phyloP scores from a whole-genome alignment of 305 asterid genomes.

The Fraxinus sp. region DNA sequence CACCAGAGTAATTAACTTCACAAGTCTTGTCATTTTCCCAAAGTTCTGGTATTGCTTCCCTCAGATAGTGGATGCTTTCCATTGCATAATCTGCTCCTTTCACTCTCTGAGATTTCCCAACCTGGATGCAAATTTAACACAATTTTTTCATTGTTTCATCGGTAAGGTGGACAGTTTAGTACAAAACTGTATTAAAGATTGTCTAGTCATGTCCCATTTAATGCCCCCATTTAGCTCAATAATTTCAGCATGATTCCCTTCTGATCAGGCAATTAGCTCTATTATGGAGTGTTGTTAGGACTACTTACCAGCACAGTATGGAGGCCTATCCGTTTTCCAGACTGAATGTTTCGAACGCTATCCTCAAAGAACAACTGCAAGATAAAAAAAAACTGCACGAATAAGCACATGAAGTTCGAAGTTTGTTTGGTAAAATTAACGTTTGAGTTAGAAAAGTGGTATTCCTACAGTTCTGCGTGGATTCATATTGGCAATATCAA shows the following conservation, averaged over 20 bases:
- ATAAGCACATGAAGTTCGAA: neutral
- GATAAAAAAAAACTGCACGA: neutral
- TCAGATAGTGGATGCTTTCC: constrained; percentile 85
- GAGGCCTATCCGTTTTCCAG: constrained; percentile 83
- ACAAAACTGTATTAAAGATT: neutral
- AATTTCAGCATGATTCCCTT: neutral
- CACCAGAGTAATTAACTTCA: constrained; percentile 46
- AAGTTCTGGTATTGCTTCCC: constrained; percentile 89
- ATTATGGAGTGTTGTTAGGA: neutral
- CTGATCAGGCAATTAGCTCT: neutral
- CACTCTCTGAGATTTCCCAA: constrained; percentile 78
- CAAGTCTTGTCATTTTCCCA: constrained; percentile 65
- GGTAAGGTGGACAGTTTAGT: neutral
- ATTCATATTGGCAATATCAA: constrained; percentile 65
- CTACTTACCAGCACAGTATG: constrained; percentile 71
- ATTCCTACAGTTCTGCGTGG: constrained; percentile 73
- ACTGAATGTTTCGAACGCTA: constrained; percentile 69
- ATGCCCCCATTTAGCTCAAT: neutral
- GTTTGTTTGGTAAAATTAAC: neutral
- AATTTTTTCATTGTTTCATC: neutral
- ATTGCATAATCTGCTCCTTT: constrained; percentile 85
- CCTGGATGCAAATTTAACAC: constrained; percentile 38
- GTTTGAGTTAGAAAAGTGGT: neutral
- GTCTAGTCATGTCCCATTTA: neutral
- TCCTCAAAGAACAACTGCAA: constrained; percentile 89